A percentile compares a stretch with the other conserved stretches of the same genome.
Evolutionary conservation across 1,139 yeast species (phyloP).

Genomic region (Spencermartinsiella ligniputridi): DNA sequence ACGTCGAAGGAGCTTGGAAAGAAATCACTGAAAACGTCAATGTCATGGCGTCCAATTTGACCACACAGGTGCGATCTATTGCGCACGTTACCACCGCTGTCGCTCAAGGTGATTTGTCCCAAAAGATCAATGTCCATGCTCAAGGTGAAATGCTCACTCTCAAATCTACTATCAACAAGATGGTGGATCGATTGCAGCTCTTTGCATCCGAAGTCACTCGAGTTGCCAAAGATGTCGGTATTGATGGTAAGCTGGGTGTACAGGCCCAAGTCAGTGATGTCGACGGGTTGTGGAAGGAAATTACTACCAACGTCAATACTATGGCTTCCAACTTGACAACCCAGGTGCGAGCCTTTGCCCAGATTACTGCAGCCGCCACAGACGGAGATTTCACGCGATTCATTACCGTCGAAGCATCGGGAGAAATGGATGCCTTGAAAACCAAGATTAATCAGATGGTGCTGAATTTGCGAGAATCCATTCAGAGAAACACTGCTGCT

Average conservation of each 20-base stretch:
- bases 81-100: constrained; percentile 92
- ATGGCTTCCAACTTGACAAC: constrained; percentile 91
- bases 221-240: constrained; percentile 90
- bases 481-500: constrained; percentile 87
- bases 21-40: constrained; percentile 87
- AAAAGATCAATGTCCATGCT: constrained; percentile 84
- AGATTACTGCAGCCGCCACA: constrained; percentile 89
- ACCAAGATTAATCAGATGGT: constrained; percentile 93
- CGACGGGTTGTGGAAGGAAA: constrained; percentile 88
- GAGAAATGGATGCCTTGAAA: constrained; percentile 91
- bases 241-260: constrained; percentile 86
- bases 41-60: constrained; percentile 83
- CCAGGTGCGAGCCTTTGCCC: constrained; percentile 90
- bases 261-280: constrained; percentile 90
- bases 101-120: constrained; percentile 85
- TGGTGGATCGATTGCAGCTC: constrained; percentile 86
- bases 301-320: constrained; percentile 87
- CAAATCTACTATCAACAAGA: constrained; percentile 76
- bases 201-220: constrained; percentile 86
- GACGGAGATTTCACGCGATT: constrained; percentile 90
- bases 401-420: constrained; percentile 85
- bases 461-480: constrained; percentile 76
- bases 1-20: constrained; percentile 92
- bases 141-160: constrained; percentile 77
- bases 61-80: constrained; percentile 84